Evolutionary conservation across 495 filamentous ascomycete genomes (phyloP).

Genomic region (Xylaria grammica): DNA sequence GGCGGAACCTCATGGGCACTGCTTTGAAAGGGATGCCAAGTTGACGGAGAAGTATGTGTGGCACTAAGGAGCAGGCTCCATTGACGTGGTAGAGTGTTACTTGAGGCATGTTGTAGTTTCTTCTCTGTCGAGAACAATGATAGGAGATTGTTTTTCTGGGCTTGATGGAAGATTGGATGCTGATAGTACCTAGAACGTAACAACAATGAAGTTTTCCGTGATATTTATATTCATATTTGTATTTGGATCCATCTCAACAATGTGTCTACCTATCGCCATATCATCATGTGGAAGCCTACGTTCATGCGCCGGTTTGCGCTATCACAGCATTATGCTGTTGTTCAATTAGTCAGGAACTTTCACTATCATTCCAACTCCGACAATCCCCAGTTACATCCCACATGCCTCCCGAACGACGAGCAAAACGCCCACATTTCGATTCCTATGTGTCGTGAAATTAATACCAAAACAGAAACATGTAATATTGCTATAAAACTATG

Average conservation of each 20-base stretch:
- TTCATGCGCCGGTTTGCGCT: background rate
- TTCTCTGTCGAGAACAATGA: background rate
- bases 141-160: background rate
- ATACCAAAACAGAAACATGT: background rate
- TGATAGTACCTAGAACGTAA: background rate
- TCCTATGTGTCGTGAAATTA: background rate
- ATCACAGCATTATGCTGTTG: background rate
- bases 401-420: background rate
- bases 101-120: slow-evolving; percentile 12
- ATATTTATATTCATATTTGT: background rate
- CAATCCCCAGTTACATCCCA: background rate
- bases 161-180: background rate
- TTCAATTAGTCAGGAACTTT: background rate
- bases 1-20: slow-evolving; percentile 2
- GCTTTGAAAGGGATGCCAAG: slow-evolving; percentile 28
- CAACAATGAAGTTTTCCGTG: too few species aligned
- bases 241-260: background rate
- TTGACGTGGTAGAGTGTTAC: slow-evolving; percentile 36
- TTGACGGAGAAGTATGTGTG: slow-evolving; percentile 44
- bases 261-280: background rate
- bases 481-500: background rate
- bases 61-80: slow-evolving; percentile 42
- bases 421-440: background rate
- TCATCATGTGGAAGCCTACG: background rate
- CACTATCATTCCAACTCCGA: background rate